Evolutionary conservation across 73 alveolate genomes (phyloP).

Genomic region (Blepharisma japonicum): DNA sequence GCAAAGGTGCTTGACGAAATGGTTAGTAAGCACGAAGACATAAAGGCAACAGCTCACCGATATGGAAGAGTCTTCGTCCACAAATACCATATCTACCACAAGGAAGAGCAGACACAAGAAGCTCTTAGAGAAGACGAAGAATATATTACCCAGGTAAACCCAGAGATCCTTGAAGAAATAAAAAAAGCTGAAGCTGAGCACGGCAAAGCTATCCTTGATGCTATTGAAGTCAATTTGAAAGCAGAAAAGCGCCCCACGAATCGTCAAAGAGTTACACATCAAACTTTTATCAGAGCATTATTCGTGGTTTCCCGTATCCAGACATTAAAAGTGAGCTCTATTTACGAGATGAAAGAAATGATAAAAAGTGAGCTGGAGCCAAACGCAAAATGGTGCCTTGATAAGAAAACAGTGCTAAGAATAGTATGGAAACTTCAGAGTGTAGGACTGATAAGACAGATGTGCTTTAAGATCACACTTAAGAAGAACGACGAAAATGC

Average conservation of each 20-base stretch:
- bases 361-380: conserved; percentile 22
- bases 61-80: conserved; percentile 28
- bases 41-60: conserved; percentile 25
- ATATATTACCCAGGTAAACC: background rate
- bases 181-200: background rate
- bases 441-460: background rate
- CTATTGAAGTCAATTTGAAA: conserved; percentile 2
- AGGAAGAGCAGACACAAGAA: background rate
- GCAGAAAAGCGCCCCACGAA: background rate
- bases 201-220: conserved; percentile 8
- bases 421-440: conserved; percentile 10
- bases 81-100: conserved; percentile 1
- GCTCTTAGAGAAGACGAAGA: background rate
- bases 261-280: conserved; percentile 12
- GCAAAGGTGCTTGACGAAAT: conserved; percentile 26
- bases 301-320: conserved; percentile 11
- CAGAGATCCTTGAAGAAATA: background rate
- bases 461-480: background rate
- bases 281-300: conserved; percentile 8
- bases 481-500: conserved; percentile 6
- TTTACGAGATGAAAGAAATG: conserved; percentile 24
- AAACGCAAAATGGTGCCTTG: conserved; percentile 27
- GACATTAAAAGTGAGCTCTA: background rate
- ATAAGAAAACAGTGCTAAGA: conserved; percentile 25
- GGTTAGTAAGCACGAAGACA: background rate